Evolutionary conservation across 2,329 filamentous ascomycete genomes (phyloP), one percentile per base, ranked within the genome.

Genomic region (Tolypocladium cylindrosporum): DNA sequence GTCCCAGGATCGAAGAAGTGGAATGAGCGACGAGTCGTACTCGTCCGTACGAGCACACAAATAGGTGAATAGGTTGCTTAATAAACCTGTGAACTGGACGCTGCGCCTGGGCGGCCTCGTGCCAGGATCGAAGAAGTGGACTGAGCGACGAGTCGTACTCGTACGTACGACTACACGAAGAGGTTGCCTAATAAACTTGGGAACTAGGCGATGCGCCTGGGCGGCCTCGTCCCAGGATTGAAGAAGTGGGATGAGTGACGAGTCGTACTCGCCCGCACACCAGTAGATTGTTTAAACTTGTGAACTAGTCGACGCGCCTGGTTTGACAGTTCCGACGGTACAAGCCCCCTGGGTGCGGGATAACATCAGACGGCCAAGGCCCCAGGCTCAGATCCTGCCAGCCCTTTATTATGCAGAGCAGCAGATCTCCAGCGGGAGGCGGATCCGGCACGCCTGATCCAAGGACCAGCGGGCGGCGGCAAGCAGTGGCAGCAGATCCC

Each of bases 121-220:
- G 76, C 77, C 19, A 74, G 74, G 58, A 81, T 87, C 59, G 83
- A 87, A 65, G 85, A 87, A 70, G 75, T 87, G 63, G 84, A 86
- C 67, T 87, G 64, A 69, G 43, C 72, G 21, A 16, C 27, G 24
- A 34, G 40, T 55, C 42, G 45, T 14, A 48, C 31, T 5, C 24
- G 24, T 27, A 1, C 4, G 27, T 31, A 31, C 27, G 4, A 5
- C 3, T 6, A 31, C 4, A 5, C 27, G 27, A 31, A 6, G 4
- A 31, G 27, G 27, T 31, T 31, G 27, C 27, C 5, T 34, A 27
- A 27, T 51, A n/a, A 36, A n/a, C 16, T 13, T 34, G 31, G n/a
- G 16, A n/a, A 11, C 8, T 16, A 13, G 48, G 1, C 48, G 34
- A 19, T 27, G 31, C n/a, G 16, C 48, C 1, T 19, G 13, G 45